Conservation (phyloP, 805 yeast genomes). For the Teunomyces cretensis region DNA sequence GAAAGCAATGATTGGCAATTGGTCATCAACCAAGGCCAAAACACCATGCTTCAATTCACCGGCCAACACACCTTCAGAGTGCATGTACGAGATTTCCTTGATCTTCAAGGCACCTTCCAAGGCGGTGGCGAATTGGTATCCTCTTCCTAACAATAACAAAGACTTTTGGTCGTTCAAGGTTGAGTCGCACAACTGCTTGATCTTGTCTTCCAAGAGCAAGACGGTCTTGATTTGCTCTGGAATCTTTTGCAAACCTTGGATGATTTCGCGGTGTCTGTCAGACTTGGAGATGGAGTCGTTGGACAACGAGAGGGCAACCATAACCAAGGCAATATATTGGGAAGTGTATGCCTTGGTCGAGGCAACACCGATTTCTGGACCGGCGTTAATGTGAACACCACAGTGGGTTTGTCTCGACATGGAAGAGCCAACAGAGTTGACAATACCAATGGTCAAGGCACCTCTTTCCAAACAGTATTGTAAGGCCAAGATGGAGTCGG, state of each 20-base stretch:
- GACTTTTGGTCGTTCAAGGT: conserved; percentile 81
- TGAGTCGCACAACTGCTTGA: conserved; percentile 71
- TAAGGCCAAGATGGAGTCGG: conserved; percentile 92
- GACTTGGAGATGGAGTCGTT: conserved; percentile 81
- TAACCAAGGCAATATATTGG: conserved; percentile 93
- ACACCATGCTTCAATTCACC: conserved; percentile 99
- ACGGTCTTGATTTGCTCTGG: conserved; percentile 85
- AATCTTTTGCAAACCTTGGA: conserved; percentile 77
- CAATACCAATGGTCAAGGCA: conserved; percentile 96
- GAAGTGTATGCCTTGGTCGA: conserved; percentile 99
- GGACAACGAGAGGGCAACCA: conserved; percentile 94
- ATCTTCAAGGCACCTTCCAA: conserved; percentile 97
- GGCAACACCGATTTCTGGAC: conserved; percentile 99
- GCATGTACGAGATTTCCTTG: conserved; percentile 98
- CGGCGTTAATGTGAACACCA: conserved; percentile 99
- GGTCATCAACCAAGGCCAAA: conserved; percentile 91
- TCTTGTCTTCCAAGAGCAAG: conserved; percentile 66
- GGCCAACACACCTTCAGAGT: conserved; percentile 98
- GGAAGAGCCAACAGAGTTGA: conserved; percentile 94
- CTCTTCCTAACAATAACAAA: conserved; percentile 90
- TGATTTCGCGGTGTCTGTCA: conserved; percentile 79
- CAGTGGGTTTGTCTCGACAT: conserved; percentile 97
- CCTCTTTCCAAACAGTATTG: conserved; percentile 96
- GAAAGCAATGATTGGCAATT: conserved; percentile 90
- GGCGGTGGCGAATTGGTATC: conserved; percentile 96